Evolutionary conservation across 306 rosid genomes (phyloP).

Genomic region (Albizia julibrissin): DNA sequence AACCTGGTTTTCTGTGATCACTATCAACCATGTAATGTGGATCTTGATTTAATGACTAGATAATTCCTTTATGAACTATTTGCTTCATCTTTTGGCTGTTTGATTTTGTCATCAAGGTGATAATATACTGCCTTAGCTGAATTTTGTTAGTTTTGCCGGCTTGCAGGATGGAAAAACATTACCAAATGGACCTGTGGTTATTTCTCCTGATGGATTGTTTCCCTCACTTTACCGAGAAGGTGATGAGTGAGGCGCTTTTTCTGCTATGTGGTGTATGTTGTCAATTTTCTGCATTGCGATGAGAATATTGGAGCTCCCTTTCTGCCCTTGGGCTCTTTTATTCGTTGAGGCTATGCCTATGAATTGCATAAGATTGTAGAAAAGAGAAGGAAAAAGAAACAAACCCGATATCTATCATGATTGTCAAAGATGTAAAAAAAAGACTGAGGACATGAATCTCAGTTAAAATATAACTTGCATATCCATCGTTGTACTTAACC

Average conservation of each 20-base stretch:
- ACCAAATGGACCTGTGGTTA: constrained; percentile 92
- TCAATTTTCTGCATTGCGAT: constrained; percentile 20
- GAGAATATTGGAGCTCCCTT: not conserved
- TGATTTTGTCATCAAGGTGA: constrained; percentile 11
- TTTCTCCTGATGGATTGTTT: constrained; percentile 96
- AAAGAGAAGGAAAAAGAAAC: not conserved
- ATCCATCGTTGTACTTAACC: not conserved
- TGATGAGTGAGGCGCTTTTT: constrained; percentile 58
- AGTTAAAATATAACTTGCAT: not conserved
- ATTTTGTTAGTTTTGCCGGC: constrained; percentile 15
- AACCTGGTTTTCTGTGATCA: constrained; percentile 21
- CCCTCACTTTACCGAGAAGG: constrained; percentile 96
- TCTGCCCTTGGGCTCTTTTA: not conserved
- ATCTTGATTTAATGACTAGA: constrained; percentile 19
- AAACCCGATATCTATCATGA: not conserved
- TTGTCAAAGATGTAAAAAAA: not conserved
- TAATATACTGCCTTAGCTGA: constrained; percentile 24
- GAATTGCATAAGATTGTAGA: not conserved
- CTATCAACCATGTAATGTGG: constrained; percentile 6
- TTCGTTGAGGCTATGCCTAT: not conserved
- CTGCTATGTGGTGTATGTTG: constrained; percentile 7
- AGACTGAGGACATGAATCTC: not conserved
- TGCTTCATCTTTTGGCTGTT: constrained; percentile 20
- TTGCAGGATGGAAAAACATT: constrained; percentile 91
- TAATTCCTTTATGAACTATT: not conserved